phyloP scores from a whole-genome alignment of 2,329 filamentous ascomycete genomes.

The Fusarium sp. region DNA sequence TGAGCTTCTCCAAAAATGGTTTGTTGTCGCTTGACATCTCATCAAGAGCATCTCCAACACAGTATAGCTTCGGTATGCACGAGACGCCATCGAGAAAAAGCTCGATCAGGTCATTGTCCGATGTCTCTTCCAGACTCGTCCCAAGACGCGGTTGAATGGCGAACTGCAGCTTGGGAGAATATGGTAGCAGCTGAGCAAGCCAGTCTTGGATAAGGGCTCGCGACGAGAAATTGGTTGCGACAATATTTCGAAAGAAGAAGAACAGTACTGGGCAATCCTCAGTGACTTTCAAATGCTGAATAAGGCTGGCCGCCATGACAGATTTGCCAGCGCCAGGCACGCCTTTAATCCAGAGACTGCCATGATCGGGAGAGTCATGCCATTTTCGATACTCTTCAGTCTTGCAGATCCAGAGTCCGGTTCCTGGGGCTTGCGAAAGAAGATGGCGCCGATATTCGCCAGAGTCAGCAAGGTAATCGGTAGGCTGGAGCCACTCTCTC shows the following conservation, averaged over 20 bases:
- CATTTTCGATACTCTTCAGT: conserved; percentile 41
- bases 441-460: conserved; percentile 45
- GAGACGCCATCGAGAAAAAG: conserved; percentile 32
- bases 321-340: conserved; percentile 46
- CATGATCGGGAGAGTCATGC: conserved; percentile 39
- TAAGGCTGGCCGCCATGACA: conserved; percentile 38
- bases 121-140: conserved; percentile 25
- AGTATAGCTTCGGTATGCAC: conserved; percentile 36
- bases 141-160: conserved; percentile 27
- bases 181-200: conserved; percentile 38
- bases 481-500: conserved; percentile 46
- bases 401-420: conserved; percentile 43
- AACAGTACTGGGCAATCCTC: conserved; percentile 37
- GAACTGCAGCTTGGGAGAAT: conserved; percentile 37
- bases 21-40: conserved; percentile 39
- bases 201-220: conserved; percentile 40
- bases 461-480: conserved; percentile 44
- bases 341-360: conserved; percentile 44
- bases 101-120: conserved; percentile 38
- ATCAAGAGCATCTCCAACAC: conserved; percentile 39
- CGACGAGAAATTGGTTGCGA: conserved; percentile 38
- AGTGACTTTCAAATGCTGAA: conserved; percentile 34
- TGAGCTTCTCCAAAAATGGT: conserved; percentile 33
- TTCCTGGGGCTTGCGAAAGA: conserved; percentile 40
- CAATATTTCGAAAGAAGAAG: conserved; percentile 43